Conservation (phyloP, 371 early-diverging fungal species). For the Rhizopus arrhizus region DNA sequence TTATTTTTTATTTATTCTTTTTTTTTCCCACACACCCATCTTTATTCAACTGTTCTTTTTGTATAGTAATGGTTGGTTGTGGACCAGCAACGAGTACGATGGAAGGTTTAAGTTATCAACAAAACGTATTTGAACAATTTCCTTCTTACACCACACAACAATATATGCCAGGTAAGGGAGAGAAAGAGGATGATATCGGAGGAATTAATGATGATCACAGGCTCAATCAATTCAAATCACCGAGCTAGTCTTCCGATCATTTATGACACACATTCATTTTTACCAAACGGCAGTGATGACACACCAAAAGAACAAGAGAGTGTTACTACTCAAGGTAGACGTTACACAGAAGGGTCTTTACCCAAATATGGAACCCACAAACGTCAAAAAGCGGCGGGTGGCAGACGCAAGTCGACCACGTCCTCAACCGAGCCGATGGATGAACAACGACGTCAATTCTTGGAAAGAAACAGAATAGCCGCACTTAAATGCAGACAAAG, state of each 20-base stretch:
- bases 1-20: too few relatives aligned
- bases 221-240: not conserved
- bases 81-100: not conserved
- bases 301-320: not conserved
- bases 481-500: conserved; percentile 89
- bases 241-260: conserved; percentile 4
- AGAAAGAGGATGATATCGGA: not conserved
- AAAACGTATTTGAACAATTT: conserved; percentile 1
- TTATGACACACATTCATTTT: not conserved
- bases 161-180: conserved; percentile 2
- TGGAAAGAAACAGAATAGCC: conserved; percentile 83
- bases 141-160: conserved; percentile 2
- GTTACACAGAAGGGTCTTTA: conserved; percentile 23
- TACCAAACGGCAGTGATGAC: not conserved
- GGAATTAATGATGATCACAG: not conserved
- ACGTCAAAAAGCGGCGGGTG: not conserved
- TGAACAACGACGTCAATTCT: conserved; percentile 69
- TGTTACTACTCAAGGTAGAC: conserved; percentile 3
- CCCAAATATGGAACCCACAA: conserved; percentile 3
- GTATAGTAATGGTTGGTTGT: too few relatives aligned
- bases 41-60: not conserved
- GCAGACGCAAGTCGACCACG: not conserved
- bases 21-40: too few relatives aligned
- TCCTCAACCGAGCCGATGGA: conserved; percentile 7
- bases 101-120: conserved; percentile 1